Percentiles rank a stretch among this genome's conserved stretches.
Conservation (phyloP, 352 stramenopile species). For the Pythium phragmitis region DNA sequence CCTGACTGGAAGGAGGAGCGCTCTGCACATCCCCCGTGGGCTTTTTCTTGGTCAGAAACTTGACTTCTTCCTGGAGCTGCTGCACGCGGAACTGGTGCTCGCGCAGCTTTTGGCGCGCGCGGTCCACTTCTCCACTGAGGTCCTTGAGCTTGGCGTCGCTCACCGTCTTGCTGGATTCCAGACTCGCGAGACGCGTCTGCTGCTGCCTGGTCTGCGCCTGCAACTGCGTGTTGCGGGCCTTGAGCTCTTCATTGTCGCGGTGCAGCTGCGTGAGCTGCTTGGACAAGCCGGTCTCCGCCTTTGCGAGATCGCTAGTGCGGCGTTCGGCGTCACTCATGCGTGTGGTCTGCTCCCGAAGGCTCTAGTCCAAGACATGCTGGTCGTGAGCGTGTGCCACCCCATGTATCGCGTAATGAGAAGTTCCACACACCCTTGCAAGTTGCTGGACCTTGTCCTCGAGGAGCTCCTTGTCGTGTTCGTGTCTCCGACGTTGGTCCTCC, state of each 20-base stretch:
- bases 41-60: slow-evolving; percentile 51
- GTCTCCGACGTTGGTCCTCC: slow-evolving; percentile 12
- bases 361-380: slow-evolving; percentile 27
- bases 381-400: background rate
- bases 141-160: slow-evolving; percentile 43
- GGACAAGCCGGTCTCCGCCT: slow-evolving; percentile 39
- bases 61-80: slow-evolving; percentile 68
- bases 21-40: too few relatives aligned
- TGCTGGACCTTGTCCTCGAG: slow-evolving; percentile 47
- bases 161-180: slow-evolving; percentile 36
- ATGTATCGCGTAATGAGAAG: background rate
- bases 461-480: slow-evolving; percentile 36
- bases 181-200: slow-evolving; percentile 35
- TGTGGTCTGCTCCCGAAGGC: slow-evolving; percentile 38
- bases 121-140: slow-evolving; percentile 43
- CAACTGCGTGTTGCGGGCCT: slow-evolving; percentile 38
- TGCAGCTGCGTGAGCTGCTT: slow-evolving; percentile 42
- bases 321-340: slow-evolving; percentile 44
- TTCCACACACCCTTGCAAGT: slow-evolving; percentile 8
- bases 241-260: slow-evolving; percentile 60
- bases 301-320: slow-evolving; percentile 32
- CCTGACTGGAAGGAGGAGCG: too few relatives aligned
- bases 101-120: slow-evolving; percentile 45
- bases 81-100: slow-evolving; percentile 63
- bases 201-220: slow-evolving; percentile 48